Evolutionary conservation across 257 asterid genomes (phyloP), one percentile per base, ranked within the genome.

Genomic region (Solanum pimpinellifolium): DNA sequence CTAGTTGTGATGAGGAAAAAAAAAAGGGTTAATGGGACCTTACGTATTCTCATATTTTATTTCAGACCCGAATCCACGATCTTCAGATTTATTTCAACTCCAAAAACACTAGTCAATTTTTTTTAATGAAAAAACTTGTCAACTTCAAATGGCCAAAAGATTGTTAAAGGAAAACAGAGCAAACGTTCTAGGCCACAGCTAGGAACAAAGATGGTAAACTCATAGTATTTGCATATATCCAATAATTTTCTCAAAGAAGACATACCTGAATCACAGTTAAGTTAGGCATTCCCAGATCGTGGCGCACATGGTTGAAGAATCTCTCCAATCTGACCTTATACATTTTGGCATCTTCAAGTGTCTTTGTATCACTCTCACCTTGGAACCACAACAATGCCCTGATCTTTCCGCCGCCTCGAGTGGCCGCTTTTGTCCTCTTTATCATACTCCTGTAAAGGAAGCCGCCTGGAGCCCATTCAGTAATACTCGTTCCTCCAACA

Each of bases 311-410:
- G 1, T 66, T 80, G 3, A 92, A 85, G 62, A 92, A 90, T 65
- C 74, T 86, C 86, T 89, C 81, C 39, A 92, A 83, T 74, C 89
- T 88, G n/a, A 42, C 47, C 49, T 84, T 74, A 68, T 92, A 92
- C 77, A 82, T 25, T 31, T 52, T 44, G 23, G 91, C 92, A 70
- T 89, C 91, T 5, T 87, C 84, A 9, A 0, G 56, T 25, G 13
- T 70, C 3, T 4, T 2, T 1, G 92, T 47, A 56, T 90, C 92
- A 73, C 87, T 87, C 89, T 90, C 92, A 11, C 94, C 93, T 75
- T 92, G 94, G 39, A 89, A 92, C 94, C 94, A 92, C 6, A 92
- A 60, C 11, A 92, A 44, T 0, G 90, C 94, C 85, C 86, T 80
- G 39, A 92, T 73, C 11, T 16, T 44, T 35, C 92, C 91, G 2